Evolutionary conservation across 2,329 filamentous ascomycete species (phyloP).

Genomic region (Tolypocladium album): DNA sequence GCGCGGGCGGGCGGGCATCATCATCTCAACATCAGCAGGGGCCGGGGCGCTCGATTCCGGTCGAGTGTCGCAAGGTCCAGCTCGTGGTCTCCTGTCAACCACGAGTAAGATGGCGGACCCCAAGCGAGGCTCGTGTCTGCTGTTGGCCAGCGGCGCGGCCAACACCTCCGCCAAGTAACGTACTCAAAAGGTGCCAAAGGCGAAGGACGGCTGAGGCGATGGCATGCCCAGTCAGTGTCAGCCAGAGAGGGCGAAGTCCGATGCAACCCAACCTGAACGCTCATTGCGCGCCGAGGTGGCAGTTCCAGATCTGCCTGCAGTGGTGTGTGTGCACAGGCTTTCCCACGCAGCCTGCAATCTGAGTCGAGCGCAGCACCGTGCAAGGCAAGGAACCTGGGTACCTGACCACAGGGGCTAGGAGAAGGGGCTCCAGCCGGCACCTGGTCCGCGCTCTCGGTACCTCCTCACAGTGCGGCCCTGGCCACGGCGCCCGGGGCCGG

Average conservation of each 20-base stretch:
- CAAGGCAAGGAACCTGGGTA: background rate
- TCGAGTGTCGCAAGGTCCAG: background rate
- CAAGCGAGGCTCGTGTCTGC: background rate
- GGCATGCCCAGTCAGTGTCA: background rate
- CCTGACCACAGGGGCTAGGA: background rate
- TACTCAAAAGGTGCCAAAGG: background rate
- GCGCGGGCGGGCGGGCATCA: background rate
- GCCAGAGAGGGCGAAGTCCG: background rate
- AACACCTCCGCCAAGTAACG: background rate
- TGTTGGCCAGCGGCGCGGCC: background rate
- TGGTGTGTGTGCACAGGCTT: background rate
- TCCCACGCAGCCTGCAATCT: background rate
- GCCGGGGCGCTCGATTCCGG: background rate
- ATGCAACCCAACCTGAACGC: background rate
- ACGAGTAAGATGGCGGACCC: background rate
- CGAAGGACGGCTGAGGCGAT: background rate
- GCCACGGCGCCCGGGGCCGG: background rate
- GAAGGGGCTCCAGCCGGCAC: background rate
- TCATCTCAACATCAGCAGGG: background rate
- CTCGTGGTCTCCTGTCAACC: no score
- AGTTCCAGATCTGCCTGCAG: background rate
- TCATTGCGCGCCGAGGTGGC: background rate
- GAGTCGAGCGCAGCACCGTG: background rate
- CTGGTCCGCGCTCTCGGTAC: background rate
- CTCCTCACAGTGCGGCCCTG: background rate